Evolutionary conservation across 495 filamentous ascomycete species (phyloP).

Genomic region (Neurospora intermedia): DNA sequence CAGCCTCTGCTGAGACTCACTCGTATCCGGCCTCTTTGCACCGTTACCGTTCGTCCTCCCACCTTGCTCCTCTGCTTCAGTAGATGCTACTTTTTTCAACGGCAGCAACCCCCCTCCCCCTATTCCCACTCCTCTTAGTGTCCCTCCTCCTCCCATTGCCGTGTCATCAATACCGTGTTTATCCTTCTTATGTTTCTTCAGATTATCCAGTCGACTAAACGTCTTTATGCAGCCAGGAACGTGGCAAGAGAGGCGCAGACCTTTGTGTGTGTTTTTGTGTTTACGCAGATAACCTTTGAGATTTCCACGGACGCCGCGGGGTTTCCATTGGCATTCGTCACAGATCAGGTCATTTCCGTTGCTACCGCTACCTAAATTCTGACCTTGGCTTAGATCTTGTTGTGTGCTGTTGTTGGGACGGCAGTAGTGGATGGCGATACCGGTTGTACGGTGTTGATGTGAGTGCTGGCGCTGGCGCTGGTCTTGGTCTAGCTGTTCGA

Average conservation of each 20-base stretch:
- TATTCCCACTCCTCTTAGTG: background rate
- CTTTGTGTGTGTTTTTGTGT: conserved; percentile 30
- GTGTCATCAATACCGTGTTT: conserved; percentile 26
- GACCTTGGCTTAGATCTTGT: background rate
- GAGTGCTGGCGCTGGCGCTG: background rate
- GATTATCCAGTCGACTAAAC: conserved; percentile 35
- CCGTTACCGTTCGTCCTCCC: background rate
- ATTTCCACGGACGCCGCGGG: conserved; percentile 25
- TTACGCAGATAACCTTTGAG: conserved; percentile 28
- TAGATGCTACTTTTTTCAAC: conserved; percentile 11
- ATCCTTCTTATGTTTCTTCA: conserved; percentile 31
- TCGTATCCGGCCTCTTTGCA: conserved; percentile 7
- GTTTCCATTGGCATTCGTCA: conserved; percentile 29
- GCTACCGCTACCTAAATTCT: background rate
- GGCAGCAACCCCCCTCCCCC: conserved; percentile 2
- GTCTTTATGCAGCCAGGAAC: conserved; percentile 24
- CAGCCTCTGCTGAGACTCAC: conserved; percentile 12
- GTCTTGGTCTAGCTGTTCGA: background rate
- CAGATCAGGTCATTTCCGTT: conserved; percentile 20
- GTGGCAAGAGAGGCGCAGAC: conserved; percentile 22
- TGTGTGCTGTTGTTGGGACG: background rate
- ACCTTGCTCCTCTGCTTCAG: conserved; percentile 9
- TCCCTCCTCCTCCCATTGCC: background rate
- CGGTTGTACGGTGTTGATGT: background rate
- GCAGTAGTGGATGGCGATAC: background rate